These are phyloP conservation scores for Cicer cuneatum DNA, from an alignment of 306 rosid species.

Conservation along the genomic window DNA sequence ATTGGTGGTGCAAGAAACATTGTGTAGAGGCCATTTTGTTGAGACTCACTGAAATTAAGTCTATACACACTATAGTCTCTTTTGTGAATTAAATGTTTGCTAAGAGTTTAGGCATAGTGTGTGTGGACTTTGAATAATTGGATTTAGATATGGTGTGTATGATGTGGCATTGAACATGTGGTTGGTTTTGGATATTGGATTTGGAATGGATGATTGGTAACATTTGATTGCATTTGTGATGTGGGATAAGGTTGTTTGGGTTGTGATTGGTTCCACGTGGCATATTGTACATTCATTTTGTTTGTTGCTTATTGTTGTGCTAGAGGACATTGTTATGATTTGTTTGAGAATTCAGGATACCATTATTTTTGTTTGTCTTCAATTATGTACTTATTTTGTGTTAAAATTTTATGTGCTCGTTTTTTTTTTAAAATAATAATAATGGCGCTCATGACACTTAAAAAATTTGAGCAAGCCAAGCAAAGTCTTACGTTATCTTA, in stretches of 20 bases:
- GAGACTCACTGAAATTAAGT: not conserved
- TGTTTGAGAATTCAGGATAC: no score
- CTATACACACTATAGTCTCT: not conserved
- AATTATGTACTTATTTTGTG: no score
- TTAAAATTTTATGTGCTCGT: no score
- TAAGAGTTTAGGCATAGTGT: not conserved
- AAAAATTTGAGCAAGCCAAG: no score
- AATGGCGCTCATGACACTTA: no score
- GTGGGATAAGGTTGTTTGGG: slow-evolving; percentile 60
- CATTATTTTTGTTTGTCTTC: no score
- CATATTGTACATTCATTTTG: slow-evolving; percentile 8
- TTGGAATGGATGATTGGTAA: slow-evolving; percentile 51
- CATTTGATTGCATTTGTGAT: slow-evolving; percentile 44
- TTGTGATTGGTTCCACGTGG: slow-evolving; percentile 68
- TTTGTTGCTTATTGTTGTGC: not conserved
- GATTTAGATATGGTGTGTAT: slow-evolving; percentile 31
- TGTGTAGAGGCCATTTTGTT: slow-evolving; percentile 79
- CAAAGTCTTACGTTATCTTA: no score
- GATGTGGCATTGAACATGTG: slow-evolving; percentile 45
- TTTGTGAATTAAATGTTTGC: slow-evolving; percentile 26
- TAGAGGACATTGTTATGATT: not conserved
- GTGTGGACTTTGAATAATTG: slow-evolving; percentile 35
- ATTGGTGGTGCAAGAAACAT: slow-evolving; percentile 82
- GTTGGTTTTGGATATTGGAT: slow-evolving; percentile 42
- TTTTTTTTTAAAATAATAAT: no score